These are phyloP conservation scores for Rhizopogon salebrosus DNA, from an alignment of 768 basidiomycete species.

Conservation along the genomic window DNA sequence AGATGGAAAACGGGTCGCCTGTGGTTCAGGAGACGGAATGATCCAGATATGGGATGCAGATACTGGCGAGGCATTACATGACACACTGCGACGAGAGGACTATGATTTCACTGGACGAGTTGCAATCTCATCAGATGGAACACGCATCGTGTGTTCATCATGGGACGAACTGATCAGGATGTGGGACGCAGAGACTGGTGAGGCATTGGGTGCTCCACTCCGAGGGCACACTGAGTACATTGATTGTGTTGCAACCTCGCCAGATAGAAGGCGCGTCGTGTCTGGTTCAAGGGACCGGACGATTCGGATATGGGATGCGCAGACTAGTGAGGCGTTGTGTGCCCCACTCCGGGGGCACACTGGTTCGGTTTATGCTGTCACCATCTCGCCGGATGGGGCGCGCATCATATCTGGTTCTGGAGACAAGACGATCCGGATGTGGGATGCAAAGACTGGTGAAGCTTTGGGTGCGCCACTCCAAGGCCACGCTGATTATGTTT, in stretches of 20 bases:
- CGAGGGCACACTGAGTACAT: slow-evolving; percentile 2
- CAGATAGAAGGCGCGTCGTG: slow-evolving; percentile 8
- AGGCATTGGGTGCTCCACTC: background rate
- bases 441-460: background rate
- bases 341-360: background rate
- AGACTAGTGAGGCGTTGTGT: background rate
- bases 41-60: slow-evolving; percentile 11
- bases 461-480: background rate
- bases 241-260: slow-evolving; percentile 9
- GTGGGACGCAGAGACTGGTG: slow-evolving; percentile 41
- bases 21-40: slow-evolving; percentile 4
- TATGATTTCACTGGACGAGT: background rate
- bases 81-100: background rate
- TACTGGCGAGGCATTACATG: background rate
- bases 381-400: background rate
- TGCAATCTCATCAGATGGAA: slow-evolving; percentile 68
- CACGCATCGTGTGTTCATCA: slow-evolving; percentile 83
- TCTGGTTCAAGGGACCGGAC: slow-evolving; percentile 8
- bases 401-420: background rate
- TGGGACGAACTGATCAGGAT: slow-evolving; percentile 70
- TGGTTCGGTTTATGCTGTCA: background rate
- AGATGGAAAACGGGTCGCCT: slow-evolving; percentile 7
- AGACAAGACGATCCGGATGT: background rate
- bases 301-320: background rate
- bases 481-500: background rate